A percentile compares a stretch with the other conserved stretches of the same genome.
Evolutionary conservation across 2,329 filamentous ascomycete genomes (phyloP).

Genomic region (Fusarium illudens): DNA sequence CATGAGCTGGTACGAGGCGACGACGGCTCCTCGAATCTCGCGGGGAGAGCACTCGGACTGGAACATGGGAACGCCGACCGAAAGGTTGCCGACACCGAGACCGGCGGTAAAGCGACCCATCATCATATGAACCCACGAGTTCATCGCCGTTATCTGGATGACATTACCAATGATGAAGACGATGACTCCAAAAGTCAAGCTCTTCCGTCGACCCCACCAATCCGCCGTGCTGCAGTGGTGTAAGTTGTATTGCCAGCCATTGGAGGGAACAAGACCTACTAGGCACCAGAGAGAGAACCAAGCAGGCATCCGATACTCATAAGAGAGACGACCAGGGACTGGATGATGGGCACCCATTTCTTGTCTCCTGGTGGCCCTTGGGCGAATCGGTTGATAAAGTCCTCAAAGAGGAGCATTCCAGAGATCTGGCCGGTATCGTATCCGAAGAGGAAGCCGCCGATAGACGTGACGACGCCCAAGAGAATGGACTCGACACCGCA

Average conservation of each 20-base stretch:
- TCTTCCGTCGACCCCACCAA: slow-evolving; percentile 64
- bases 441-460: slow-evolving; percentile 70
- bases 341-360: slow-evolving; percentile 52
- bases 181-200: slow-evolving; percentile 60
- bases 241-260: neutral
- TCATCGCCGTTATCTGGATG: slow-evolving; percentile 68
- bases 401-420: slow-evolving; percentile 57
- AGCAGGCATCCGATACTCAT: slow-evolving; percentile 64
- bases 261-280: slow-evolving; percentile 39
- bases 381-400: slow-evolving; percentile 67
- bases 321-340: slow-evolving; percentile 64
- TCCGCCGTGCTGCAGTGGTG: slow-evolving; percentile 57
- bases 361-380: slow-evolving; percentile 52
- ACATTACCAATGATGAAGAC: slow-evolving; percentile 72
- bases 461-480: slow-evolving; percentile 61
- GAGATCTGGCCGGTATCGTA: slow-evolving; percentile 71
- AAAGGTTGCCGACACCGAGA: slow-evolving; percentile 72
- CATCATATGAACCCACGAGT: slow-evolving; percentile 71
- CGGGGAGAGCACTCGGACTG: slow-evolving; percentile 70
- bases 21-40: slow-evolving; percentile 69
- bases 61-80: slow-evolving; percentile 72
- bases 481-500: slow-evolving; percentile 53
- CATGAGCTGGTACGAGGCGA: slow-evolving; percentile 77
- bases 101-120: slow-evolving; percentile 73
- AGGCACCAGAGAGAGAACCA: slow-evolving; percentile 62